phyloP scores from a whole-genome alignment of 1,284 basidiomycete genomes.

The Cryptococcus jaspeensis region DNA sequence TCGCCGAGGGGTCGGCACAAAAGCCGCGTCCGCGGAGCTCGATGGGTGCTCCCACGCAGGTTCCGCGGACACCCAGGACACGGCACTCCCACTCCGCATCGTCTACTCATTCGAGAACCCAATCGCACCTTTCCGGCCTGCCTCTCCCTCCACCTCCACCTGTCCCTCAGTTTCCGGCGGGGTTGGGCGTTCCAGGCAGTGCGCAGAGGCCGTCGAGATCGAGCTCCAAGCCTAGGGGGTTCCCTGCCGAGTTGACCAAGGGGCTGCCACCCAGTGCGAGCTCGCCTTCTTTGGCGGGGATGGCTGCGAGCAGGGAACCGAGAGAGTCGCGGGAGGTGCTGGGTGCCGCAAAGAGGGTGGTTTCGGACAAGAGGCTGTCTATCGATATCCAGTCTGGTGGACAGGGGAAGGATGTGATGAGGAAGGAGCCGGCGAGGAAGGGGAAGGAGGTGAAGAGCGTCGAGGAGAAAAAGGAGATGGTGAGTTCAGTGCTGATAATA shows the following conservation, averaged over 20 bases:
- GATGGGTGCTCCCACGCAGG: background rate
- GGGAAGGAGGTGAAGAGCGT: constrained; percentile 52
- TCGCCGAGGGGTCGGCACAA: constrained; percentile 14
- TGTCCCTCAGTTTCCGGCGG: constrained; percentile 1
- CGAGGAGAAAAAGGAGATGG: constrained; percentile 77
- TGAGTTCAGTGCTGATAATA: constrained; percentile 22
- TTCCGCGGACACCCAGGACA: constrained; percentile 18
- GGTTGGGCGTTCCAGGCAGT: background rate
- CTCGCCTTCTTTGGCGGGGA: constrained; percentile 17
- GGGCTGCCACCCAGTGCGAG: constrained; percentile 32
- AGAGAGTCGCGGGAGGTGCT: constrained; percentile 13
- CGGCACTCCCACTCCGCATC: constrained; percentile 7
- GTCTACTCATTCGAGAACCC: constrained; percentile 30
- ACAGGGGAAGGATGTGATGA: constrained; percentile 1
- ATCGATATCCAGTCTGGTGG: background rate
- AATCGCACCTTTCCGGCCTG: constrained; percentile 29
- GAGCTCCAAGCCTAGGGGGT: constrained; percentile 13
- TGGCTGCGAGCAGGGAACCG: background rate
- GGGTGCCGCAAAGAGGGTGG: constrained; percentile 22
- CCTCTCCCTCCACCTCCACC: constrained; percentile 13
- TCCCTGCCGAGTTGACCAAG: constrained; percentile 42
- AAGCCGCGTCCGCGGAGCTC: background rate
- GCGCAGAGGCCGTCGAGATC: constrained; percentile 1
- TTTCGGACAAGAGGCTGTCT: constrained; percentile 13
- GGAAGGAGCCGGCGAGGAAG: constrained; percentile 8